These are phyloP conservation scores for Penicillium griseofulvum DNA, from an alignment of 2,329 filamentous ascomycete species.

Conservation along the genomic window DNA sequence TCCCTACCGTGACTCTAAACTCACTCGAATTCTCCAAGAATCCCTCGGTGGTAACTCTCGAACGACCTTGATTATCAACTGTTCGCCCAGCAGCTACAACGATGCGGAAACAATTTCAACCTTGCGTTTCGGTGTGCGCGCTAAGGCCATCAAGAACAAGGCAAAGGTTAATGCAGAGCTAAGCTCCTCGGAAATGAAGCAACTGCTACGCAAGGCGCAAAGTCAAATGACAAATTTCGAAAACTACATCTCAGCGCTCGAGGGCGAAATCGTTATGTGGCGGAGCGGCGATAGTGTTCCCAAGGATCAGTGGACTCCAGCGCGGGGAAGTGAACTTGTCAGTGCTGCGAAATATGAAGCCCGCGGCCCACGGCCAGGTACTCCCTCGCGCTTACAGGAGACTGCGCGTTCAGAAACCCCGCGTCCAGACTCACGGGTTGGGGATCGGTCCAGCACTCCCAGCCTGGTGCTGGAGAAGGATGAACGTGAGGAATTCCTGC, in stretches of 20 bases:
- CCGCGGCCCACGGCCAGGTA: constrained; percentile 44
- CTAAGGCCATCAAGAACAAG: constrained; percentile 99
- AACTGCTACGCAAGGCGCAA: constrained; percentile 87
- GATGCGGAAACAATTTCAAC: constrained; percentile 92
- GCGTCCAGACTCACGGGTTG: constrained; percentile 63
- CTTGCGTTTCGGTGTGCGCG: constrained; percentile 88
- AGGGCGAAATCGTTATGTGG: constrained; percentile 84
- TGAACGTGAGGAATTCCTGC: constrained; percentile 91
- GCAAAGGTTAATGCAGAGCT: constrained; percentile 99
- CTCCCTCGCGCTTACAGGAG: constrained; percentile 43
- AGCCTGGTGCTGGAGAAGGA: constrained; percentile 90
- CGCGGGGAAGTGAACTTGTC: constrained; percentile 58
- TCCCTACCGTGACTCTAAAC: constrained; percentile 95
- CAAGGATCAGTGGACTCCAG: constrained; percentile 79
- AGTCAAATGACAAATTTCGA: constrained; percentile 86
- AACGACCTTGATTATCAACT: constrained; percentile 98
- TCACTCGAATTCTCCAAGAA: constrained; percentile 95
- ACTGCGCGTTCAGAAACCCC: constrained; percentile 57
- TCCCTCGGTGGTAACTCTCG: constrained; percentile 95
- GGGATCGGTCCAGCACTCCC: constrained; percentile 83
- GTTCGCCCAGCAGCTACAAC: constrained; percentile 98
- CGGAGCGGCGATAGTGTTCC: constrained; percentile 83
- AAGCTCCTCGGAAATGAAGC: constrained; percentile 91
- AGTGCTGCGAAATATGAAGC: constrained; percentile 49
- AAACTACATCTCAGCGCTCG: constrained; percentile 76